phyloP scores from a whole-genome alignment of 2,329 filamentous ascomycete genomes.

The Pseudogymnoascus sp. region DNA sequence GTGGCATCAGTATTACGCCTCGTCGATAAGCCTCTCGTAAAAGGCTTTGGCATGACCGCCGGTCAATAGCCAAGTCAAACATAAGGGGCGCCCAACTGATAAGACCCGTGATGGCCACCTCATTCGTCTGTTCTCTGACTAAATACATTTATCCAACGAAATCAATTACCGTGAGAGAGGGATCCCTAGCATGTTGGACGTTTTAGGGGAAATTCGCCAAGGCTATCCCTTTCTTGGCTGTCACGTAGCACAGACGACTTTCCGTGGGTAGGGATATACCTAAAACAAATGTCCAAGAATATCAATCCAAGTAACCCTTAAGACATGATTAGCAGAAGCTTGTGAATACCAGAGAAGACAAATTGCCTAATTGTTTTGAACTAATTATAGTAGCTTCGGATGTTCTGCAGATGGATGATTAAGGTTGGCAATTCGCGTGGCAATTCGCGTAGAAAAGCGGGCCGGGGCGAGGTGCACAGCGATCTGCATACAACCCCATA shows the following conservation, averaged over 20 bases:
- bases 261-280: neutral
- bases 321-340: neutral
- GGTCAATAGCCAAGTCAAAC: neutral
- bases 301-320: neutral
- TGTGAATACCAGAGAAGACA: neutral
- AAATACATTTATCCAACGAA: neutral
- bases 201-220: neutral
- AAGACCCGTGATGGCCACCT: neutral
- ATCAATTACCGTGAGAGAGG: neutral
- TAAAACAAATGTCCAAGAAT: neutral
- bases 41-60: neutral
- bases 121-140: neutral
- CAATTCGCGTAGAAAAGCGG: neutral
- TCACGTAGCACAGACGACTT: neutral
- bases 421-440: no score
- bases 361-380: neutral
- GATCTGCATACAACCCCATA: neutral
- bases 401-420: neutral
- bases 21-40: neutral
- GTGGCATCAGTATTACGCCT: slow-evolving; percentile 2
- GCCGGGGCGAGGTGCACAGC: neutral
- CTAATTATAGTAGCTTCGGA: neutral
- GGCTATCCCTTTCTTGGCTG: slow-evolving; percentile 1
- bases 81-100: neutral
- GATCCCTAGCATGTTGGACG: neutral